Percentiles rank a stretch among this genome's conserved stretches.
Conservation (phyloP, 345 rosid species). For the Camelina laxa region DNA sequence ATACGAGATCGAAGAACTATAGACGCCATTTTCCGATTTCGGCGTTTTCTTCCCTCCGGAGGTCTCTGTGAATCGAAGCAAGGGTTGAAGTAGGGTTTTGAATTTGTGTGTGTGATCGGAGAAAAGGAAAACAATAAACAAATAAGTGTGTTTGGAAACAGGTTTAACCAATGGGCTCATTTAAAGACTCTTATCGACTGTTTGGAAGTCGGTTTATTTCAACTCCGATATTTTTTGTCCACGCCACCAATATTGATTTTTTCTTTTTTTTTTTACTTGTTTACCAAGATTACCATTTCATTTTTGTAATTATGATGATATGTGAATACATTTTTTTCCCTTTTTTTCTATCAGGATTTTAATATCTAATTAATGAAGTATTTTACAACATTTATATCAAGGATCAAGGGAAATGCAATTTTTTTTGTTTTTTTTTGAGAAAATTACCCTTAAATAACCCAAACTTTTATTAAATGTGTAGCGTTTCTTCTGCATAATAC, state of each 20-base stretch:
- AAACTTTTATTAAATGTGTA: neutral
- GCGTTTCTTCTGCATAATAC: neutral
- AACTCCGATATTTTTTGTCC: conserved; percentile 16
- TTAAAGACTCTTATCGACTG: conserved; percentile 1
- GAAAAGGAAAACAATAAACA: neutral
- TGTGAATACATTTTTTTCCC: neutral
- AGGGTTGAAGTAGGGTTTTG: conserved; percentile 46
- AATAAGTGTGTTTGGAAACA: conserved; percentile 33
- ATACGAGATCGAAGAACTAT: conserved; percentile 61
- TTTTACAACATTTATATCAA: neutral
- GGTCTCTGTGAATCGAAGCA: conserved; percentile 22
- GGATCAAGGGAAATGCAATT: neutral
- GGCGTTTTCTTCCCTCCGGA: conserved; percentile 21
- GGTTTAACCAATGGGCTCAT: neutral
- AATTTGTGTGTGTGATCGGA: conserved; percentile 24
- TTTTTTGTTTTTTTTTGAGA: no score
- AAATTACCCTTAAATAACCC: neutral
- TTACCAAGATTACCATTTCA: neutral
- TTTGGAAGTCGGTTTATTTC: conserved; percentile 42
- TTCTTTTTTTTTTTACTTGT: neutral
- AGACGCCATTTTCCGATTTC: conserved; percentile 54
- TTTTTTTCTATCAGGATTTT: neutral
- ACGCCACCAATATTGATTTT: neutral
- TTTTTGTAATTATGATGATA: neutral
- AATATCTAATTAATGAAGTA: neutral